Base-by-base conservation (phyloP, 139 green algal species). In the Coelastrella sp. region DNA sequence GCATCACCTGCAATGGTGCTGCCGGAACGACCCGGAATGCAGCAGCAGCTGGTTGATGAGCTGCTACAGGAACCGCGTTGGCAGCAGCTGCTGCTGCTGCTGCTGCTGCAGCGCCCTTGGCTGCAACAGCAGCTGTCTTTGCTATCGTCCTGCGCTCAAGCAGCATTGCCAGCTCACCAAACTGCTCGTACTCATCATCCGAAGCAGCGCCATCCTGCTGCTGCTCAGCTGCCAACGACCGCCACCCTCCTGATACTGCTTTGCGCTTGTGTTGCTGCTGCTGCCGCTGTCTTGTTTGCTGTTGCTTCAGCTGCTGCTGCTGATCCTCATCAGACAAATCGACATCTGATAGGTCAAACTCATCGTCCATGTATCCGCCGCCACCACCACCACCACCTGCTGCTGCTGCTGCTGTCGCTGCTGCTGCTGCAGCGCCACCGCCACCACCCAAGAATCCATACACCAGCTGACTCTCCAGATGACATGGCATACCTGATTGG, bases 251-350 rank as follows among this genome's bases (percentile, higher is more conserved):
- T 27, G 21, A 15, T n/a, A 23, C 57, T 34, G 57, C 57, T 66
- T 64, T 64, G 53, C 17, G 9, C 5, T 9, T 40, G 30, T 6
- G 38, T 40, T 8, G 62, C 62, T 21, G 62, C 62, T 27, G 15
- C 21, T 11, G 6, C 6, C n/a, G n/a, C n/a, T n/a, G n/a, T n/a
- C n/a, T n/a, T 3, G n/a, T 23, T 25, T 43, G 41, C 41, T 79
- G 71, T 37, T 62, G 71, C 43, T 79, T 41, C 71, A 63, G 71
- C 43, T 38, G 71, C 43, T 32, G 71, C 41, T 62, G 71, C n/a
- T 35, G 5, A 19, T 40, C 62, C 19, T 40, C 30, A 19, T 69
- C 62, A n/a, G 30, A 69, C 27, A 69, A 3, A 17, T 6, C 7
- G 9, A 40, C 23, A 40, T 79, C n/a, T 17, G n/a, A 79, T 27